A percentile compares a stretch with the other conserved stretches of the same genome.
Conservation (phyloP, 2,329 filamentous ascomycete species). For the Phialophora verrucosa region DNA sequence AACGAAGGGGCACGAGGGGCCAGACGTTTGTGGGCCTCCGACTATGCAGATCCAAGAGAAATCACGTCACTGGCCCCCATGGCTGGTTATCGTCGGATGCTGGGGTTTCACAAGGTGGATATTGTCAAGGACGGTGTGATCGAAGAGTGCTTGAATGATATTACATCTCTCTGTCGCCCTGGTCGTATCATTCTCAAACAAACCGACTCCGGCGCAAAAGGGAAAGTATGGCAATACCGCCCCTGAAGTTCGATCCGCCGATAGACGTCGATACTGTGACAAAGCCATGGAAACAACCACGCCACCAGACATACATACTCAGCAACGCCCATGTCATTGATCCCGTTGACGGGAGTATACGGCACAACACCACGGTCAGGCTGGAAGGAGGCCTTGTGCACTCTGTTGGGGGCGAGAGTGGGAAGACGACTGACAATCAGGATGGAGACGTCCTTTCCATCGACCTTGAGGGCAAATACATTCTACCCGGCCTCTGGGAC, state of each 20-base stretch:
- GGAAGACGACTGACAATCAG: slow-evolving; percentile 23
- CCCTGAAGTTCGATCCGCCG: slow-evolving; percentile 17
- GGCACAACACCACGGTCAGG: slow-evolving; percentile 43
- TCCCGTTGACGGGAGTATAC: slow-evolving; percentile 44
- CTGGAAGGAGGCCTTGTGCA: slow-evolving; percentile 47
- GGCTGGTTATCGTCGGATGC: neutral
- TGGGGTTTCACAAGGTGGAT: neutral
- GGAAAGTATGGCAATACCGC: slow-evolving; percentile 7
- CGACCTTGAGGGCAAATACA: slow-evolving; percentile 53
- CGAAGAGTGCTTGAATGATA: neutral
- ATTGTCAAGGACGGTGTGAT: neutral
- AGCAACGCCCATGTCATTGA: slow-evolving; percentile 55
- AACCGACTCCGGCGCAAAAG: neutral
- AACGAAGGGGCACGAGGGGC: slow-evolving; percentile 5
- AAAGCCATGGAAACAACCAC: slow-evolving; percentile 40
- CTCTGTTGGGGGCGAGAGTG: slow-evolving; percentile 31
- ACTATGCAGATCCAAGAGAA: neutral
- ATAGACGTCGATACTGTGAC: slow-evolving; percentile 22
- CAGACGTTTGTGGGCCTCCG: neutral
- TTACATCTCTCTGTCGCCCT: slow-evolving; percentile 8
- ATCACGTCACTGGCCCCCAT: neutral
- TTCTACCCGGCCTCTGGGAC: slow-evolving; percentile 61
- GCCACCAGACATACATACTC: slow-evolving; percentile 44
- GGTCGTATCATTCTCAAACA: slow-evolving; percentile 1
- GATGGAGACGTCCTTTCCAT: slow-evolving; percentile 42